A percentile compares a stretch with the other conserved stretches of the same genome.
Conservation (phyloP, 1,139 yeast genomes). For the Suhomyces chickasaworum region DNA sequence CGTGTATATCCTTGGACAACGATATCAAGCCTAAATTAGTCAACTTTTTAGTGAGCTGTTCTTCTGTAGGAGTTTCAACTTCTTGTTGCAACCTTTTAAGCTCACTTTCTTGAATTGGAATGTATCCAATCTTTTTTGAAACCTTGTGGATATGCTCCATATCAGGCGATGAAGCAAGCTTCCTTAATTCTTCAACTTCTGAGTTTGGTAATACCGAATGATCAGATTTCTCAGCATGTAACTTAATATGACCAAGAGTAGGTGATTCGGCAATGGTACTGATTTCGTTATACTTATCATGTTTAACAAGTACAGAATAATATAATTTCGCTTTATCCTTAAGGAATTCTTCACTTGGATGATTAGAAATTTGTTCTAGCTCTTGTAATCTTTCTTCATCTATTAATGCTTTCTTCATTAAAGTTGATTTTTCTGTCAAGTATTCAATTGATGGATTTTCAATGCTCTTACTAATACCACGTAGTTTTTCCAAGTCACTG, state of each 20-base stretch:
- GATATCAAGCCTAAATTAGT: constrained; percentile 12
- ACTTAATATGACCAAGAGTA: constrained; percentile 14
- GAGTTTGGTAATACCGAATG: constrained; percentile 20
- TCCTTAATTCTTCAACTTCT: constrained; percentile 14
- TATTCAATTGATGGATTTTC: constrained; percentile 21
- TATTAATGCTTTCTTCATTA: constrained; percentile 5
- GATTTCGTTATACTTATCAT: constrained; percentile 22
- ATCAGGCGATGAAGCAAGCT: constrained; percentile 28
- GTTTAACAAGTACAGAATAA: constrained; percentile 23
- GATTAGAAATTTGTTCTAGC: constrained; percentile 14
- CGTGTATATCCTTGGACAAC: constrained; percentile 20
- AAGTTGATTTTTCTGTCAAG: constrained; percentile 22
- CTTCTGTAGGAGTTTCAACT: constrained; percentile 17
- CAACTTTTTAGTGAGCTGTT: constrained; percentile 12
- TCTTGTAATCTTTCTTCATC: constrained; percentile 4
- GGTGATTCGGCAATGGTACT: constrained; percentile 15
- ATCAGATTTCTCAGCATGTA: constrained; percentile 12
- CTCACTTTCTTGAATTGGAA: constrained; percentile 17
- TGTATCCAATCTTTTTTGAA: constrained; percentile 15
- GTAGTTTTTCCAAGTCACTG: constrained; percentile 1
- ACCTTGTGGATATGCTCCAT: constrained; percentile 26
- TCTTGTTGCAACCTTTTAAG: constrained; percentile 17
- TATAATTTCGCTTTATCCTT: constrained; percentile 18
- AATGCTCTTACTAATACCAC: constrained; percentile 9
- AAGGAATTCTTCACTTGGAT: constrained; percentile 26